Evolutionary conservation across 2,329 filamentous ascomycete species (phyloP), one percentile per base, ranked within the genome.

Genomic region (Stemphylium vesicarium): DNA sequence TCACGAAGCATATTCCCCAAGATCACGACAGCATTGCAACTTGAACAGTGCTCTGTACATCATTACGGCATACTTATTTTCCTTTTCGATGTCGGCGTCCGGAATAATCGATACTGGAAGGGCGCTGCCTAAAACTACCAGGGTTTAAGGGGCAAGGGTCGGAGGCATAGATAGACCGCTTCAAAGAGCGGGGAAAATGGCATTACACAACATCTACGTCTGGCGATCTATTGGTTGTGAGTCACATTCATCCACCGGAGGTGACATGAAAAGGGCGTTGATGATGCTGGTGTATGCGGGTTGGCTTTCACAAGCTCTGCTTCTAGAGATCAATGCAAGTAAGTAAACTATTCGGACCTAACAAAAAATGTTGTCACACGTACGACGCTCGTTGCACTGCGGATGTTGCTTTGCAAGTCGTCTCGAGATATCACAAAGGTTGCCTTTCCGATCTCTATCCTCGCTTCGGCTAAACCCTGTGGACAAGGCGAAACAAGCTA

Each of bases 1-100:
- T 57, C 56, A 68, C 53, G 66, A 67, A 58, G 64, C 58, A 68
- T 66, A 64, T 68, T 66, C 60, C 59, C 57, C 42, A 66, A 64
- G 54, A 64, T 65, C 48, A 73, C 52, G 68, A 70, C 58, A 52
- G 54, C 55, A 56, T 56, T 53, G 52, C 38, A 52, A 44, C 35
- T 37, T 49, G 44, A 42, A 54, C 50, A 57, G 50, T 56, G 53
- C 43, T 58, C 59, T 69, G 65, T 69, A 66, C 52, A 69, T 52
- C 57, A 62, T 38, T 40, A 45, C 57, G 50, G 43, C 57, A 59
- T 44, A 49, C 31, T 32, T 40, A 50, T 59, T 48, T 44, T 42
- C 22, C 38, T 39, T 51, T 56, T 29, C 8, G 38, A 57, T 43
- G 35, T 38, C 32, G 52, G 56, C 47, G 56, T 48, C 52, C 46